A percentile compares a stretch with the other conserved stretches of the same genome.
phyloP scores from a whole-genome alignment of 164 flowering plant species.

The Brasenia schreberi region DNA sequence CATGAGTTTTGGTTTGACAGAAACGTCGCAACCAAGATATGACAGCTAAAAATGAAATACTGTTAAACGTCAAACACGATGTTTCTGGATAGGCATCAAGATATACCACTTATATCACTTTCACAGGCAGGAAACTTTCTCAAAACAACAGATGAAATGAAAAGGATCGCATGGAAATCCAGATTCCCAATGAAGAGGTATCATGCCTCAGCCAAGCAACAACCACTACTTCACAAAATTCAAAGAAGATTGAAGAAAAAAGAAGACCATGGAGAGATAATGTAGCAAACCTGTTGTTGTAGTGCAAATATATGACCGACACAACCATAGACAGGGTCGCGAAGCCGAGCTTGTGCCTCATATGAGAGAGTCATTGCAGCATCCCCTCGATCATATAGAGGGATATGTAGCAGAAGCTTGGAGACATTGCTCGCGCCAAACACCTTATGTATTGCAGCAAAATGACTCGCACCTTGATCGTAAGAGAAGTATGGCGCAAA shows the following conservation, averaged over 20 bases:
- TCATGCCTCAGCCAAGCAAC: neutral
- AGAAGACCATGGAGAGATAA: neutral
- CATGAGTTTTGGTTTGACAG: too few relatives aligned
- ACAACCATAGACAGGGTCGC: slow-evolving; percentile 66
- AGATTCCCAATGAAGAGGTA: neutral
- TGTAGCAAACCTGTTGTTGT: slow-evolving; percentile 44
- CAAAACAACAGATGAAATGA: neutral
- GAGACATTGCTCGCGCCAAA: slow-evolving; percentile 85
- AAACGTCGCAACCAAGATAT: too few relatives aligned
- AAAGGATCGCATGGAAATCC: neutral
- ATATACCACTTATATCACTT: neutral
- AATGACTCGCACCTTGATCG: slow-evolving; percentile 50
- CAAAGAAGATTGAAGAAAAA: neutral
- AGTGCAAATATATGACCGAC: slow-evolving; percentile 58
- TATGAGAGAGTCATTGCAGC: slow-evolving; percentile 63
- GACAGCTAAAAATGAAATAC: neutral
- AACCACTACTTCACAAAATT: neutral
- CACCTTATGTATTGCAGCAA: slow-evolving; percentile 72
- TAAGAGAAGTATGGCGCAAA: slow-evolving; percentile 66
- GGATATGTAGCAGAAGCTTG: slow-evolving; percentile 48
- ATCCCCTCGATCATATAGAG: slow-evolving; percentile 34
- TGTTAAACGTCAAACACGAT: neutral
- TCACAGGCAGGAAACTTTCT: neutral
- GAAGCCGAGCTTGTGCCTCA: slow-evolving; percentile 57
- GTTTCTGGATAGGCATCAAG: too few relatives aligned